Evolutionary conservation across 768 basidiomycete genomes (phyloP), one percentile per base, ranked within the genome.

Genomic region (Naematelia aurantialba): DNA sequence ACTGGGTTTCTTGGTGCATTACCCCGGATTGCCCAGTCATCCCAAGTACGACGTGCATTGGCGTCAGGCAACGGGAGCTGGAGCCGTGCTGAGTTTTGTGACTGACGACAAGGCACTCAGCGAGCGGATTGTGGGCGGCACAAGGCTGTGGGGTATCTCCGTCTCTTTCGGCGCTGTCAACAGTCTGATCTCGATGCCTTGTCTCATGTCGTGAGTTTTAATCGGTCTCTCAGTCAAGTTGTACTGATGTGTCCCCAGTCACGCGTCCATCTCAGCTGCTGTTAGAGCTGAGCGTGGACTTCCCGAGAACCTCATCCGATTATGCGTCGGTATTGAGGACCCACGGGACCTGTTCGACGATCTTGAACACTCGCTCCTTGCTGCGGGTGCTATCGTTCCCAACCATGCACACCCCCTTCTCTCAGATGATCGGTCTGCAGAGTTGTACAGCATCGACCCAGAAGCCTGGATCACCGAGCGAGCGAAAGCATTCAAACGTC

Each of bases 111-210:
- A 89, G 72, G 85, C 82, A 50, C 74, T 97, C 59, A 93, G 90
- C 74, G 92, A 98, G 78, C 84, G 86, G 52, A 88, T 98, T 60
- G 92, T 99, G 8, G 94, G 88, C 4, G 89, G 87, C 0, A 89
- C 96, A 14, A 83, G 91, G 54, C 80, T 99, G 25, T 99, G 94
- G 93, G 90, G 93, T 19, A 97, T 99, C 72, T 91, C 88, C 62
- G 96, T 99, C 68, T 92, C 90, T 74, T 99, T 99, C 72, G 96
- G 96, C 29, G 92, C 89, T 66, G 93, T 99, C 61, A 99, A 99
- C 80, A 91, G 89, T 72, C 76, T 99, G 76, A 98, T 98, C 79
- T 91, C 89, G 64, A 97, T 99, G 94, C 96, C 96, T 34, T 98
- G 96, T 76, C 85, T 91, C 68, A 98, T 99, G 96, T 96, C 92